phyloP scores from a whole-genome alignment of 2,329 filamentous ascomycete genomes.

The Penicillium sp. region DNA sequence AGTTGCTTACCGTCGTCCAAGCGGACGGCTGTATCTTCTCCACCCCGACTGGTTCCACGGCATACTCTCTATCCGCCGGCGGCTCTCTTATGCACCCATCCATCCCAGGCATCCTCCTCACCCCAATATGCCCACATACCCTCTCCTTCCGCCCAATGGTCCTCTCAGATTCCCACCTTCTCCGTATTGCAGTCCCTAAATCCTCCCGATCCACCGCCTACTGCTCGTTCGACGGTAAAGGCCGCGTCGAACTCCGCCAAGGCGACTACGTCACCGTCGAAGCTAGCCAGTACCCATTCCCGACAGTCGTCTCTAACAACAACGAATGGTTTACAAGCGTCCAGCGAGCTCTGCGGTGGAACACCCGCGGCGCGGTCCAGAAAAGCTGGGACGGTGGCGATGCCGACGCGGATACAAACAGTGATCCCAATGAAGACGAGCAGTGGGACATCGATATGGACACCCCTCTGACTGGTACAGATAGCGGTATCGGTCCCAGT shows the following conservation, averaged over 20 bases:
- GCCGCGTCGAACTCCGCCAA: conserved; percentile 84
- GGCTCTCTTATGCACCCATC: conserved; percentile 95
- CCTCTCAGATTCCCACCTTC: conserved; percentile 86
- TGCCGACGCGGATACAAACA: conserved; percentile 31
- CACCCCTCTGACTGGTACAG: conserved; percentile 37
- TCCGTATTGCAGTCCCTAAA: conserved; percentile 81
- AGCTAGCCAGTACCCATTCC: conserved; percentile 94
- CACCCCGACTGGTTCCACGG: conserved; percentile 90
- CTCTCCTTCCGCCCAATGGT: conserved; percentile 98
- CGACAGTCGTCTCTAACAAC: conserved; percentile 84
- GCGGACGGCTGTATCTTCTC: conserved; percentile 98
- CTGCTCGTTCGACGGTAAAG: conserved; percentile 96
- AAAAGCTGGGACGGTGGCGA: conserved; percentile 68
- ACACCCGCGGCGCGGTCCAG: conserved; percentile 85
- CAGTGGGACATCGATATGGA: conserved; percentile 97
- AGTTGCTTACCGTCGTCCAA: conserved; percentile 90
- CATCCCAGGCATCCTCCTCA: conserved; percentile 93
- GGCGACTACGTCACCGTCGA: conserved; percentile 96
- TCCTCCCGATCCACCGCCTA: conserved; percentile 89
- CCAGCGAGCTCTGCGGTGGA: conserved; percentile 88
- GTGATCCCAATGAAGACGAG: conserved; percentile 53
- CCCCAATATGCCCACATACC: conserved; percentile 95
- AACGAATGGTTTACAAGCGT: conserved; percentile 98
- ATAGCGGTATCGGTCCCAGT: conserved; percentile 54
- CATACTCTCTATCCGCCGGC: conserved; percentile 92